Percentiles rank a stretch among this genome's conserved stretches.
These are phyloP conservation scores for Colletotrichum sidae DNA, from an alignment of 2,329 filamentous ascomycete genomes.

Conservation along the genomic window DNA sequence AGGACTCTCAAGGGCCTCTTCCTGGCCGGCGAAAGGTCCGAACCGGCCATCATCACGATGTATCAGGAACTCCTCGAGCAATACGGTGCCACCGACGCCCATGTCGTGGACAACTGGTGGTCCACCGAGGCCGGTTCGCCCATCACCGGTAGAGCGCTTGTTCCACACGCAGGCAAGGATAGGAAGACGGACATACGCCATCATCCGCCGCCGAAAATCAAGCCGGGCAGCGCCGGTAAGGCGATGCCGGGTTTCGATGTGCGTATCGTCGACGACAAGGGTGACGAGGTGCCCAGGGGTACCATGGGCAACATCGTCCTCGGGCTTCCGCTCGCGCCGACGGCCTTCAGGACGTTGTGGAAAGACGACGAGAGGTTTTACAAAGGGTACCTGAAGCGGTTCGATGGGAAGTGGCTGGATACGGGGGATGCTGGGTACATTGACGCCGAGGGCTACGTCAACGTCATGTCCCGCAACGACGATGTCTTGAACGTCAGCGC, in stretches of 20 bases:
- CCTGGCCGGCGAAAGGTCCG: slow-evolving; percentile 88
- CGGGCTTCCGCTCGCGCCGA: slow-evolving; percentile 83
- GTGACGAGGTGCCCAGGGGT: slow-evolving; percentile 75
- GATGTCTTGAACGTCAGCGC: slow-evolving; percentile 97
- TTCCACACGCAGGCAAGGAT: slow-evolving; percentile 68
- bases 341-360: slow-evolving; percentile 88
- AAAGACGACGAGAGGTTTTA: slow-evolving; percentile 88
- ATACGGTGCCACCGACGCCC: slow-evolving; percentile 73
- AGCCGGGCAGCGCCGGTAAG: slow-evolving; percentile 89
- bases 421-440: slow-evolving; percentile 92
- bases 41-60: slow-evolving; percentile 84
- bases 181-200: slow-evolving; percentile 56
- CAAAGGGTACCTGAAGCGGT: slow-evolving; percentile 84
- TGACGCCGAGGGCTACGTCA: slow-evolving; percentile 76
- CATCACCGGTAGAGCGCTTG: slow-evolving; percentile 66
- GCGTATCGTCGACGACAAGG: slow-evolving; percentile 83
- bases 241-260: slow-evolving; percentile 94
- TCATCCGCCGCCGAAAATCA: slow-evolving; percentile 66
- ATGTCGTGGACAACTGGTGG: slow-evolving; percentile 72
- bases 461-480: slow-evolving; percentile 76
- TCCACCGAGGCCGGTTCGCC: slow-evolving; percentile 70
- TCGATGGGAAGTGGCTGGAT: slow-evolving; percentile 85
- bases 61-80: slow-evolving; percentile 79
- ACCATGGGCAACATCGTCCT: slow-evolving; percentile 94
- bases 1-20: slow-evolving; percentile 80